These are phyloP conservation scores for Citrus inodora DNA, from an alignment of 345 rosid genomes.

Conservation along the genomic window DNA sequence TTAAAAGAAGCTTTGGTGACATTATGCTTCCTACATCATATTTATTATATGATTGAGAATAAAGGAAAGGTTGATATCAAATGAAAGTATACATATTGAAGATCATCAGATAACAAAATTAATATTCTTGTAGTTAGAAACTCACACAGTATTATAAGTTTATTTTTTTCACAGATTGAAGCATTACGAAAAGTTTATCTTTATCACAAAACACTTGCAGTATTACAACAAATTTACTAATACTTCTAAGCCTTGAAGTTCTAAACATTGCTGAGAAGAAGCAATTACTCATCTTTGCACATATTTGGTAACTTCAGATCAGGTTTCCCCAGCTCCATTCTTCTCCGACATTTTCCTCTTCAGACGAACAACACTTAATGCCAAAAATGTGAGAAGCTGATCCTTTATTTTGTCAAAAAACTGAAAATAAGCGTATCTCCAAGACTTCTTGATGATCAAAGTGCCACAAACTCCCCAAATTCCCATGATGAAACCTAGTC, in stretches of 20 bases:
- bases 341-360: too few relatives aligned
- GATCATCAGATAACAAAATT: too few relatives aligned
- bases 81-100: too few relatives aligned
- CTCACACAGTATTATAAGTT: too few relatives aligned
- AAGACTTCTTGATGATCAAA: constrained; percentile 8
- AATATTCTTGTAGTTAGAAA: too few relatives aligned
- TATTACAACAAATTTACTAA: background rate
- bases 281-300: background rate
- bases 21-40: too few relatives aligned
- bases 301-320: background rate
- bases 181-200: background rate
- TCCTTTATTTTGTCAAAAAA: constrained; percentile 12
- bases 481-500: constrained; percentile 9
- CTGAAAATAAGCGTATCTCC: constrained; percentile 8
- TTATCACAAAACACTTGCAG: too few relatives aligned
- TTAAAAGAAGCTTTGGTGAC: too few relatives aligned
- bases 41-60: too few relatives aligned
- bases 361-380: background rate
- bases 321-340: too few relatives aligned
- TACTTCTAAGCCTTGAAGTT: background rate
- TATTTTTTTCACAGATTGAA: background rate
- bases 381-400: background rate
- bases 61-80: too few relatives aligned
- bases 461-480: constrained; percentile 15
- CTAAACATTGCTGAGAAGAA: background rate